Evolutionary conservation across 805 yeast genomes (phyloP), one percentile per base, ranked within the genome.

Genomic region (Wickerhamomyces pijperi): DNA sequence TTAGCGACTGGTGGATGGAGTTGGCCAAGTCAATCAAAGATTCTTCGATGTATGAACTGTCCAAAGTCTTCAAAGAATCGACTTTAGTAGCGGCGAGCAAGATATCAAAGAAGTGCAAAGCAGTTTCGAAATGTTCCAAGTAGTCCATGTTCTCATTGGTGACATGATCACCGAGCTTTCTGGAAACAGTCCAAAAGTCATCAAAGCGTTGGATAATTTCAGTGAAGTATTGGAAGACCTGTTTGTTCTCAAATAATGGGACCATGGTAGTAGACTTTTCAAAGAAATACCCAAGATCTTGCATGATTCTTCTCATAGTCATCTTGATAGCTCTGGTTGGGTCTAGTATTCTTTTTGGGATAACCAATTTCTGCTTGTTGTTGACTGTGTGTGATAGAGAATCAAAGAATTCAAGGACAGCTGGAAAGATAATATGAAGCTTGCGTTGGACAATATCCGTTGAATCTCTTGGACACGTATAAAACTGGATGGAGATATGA

Each of bases 391-490:
- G 13, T 9, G 33, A 20, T 3, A 71, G 53, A 14, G 67, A 61
- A 37, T 65, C 67, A 37, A 75, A 67, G 9, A 74, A 44, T 11
- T 59, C 58, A 9, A 63, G 55, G 8, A 70, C 55, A 1, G 81
- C 72, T 45, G 69, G 66, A 17, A 79, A 48, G 1, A 78, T 58
- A 36, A 65, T 63, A 4, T 64, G 55, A 6, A 40, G 32, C 4
- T 32, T n/a, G 2, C 32, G 15, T 3, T 60, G 50, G 17, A 76
- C 58, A 15, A 76, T 59, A 32, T 49, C 55, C 1, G 73, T 71
- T 0, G 94, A 78, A 46, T 82, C 79, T 0, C 87, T 73, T 0
- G 97, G 96, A 39, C 94, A 81, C 0, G 97, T 88, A 58, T 87
- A 87, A 18, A 92, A 61, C 59, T 92, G 98, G 0, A 90, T 78